Base-by-base conservation (phyloP, 257 asterid species). In the Nyctanthes arbortristis region DNA sequence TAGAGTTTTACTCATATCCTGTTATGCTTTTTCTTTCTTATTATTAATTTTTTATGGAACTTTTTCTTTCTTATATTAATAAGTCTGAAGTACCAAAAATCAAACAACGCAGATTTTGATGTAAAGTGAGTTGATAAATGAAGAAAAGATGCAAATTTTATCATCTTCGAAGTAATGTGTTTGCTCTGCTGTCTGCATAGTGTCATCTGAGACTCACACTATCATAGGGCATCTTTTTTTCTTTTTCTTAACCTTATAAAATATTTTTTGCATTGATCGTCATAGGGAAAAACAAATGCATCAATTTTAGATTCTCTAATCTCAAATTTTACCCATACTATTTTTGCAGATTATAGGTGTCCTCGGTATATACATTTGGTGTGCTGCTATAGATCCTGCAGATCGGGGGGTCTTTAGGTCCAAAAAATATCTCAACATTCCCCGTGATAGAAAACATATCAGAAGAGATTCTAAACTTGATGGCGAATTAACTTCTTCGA, bases 321-420 rank as follows among this genome's bases (percentile, higher is more conserved):
- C 54, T 73, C 30, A 14, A 33, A 20, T 29, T 31, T 14, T 16
- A 1, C 54, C n/a, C n/a, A n/a, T 32, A 31, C 22, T 64, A 30
- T 25, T 61, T 73, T 71, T 76, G 58, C 93, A 94, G 99, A 84
- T 94, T 66, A 71, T 84, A 47, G 76, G 88, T 40, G 92, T 83
- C 35, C 89, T 94, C 67, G 83, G 97, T 69, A 84, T 94, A 58
- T 94, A 94, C 77, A 84, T 94, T 63, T 91, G 99, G 97, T 91
- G 99, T 49, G 97, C 97, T 20, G 99, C 81, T 37, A 80, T 95
- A 56, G 99, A 94, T 82, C 99, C 99, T 74, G 97, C 99, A 5
- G 99, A 94, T 73, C 75, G 84, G 2, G 97, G 97, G 57, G 97
- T 94, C 68, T 89, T 89, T 63, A 85, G 75, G 81, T 91, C 99